phyloP scores from a whole-genome alignment of 768 basidiomycete species.

The Heimioporus sp. region DNA sequence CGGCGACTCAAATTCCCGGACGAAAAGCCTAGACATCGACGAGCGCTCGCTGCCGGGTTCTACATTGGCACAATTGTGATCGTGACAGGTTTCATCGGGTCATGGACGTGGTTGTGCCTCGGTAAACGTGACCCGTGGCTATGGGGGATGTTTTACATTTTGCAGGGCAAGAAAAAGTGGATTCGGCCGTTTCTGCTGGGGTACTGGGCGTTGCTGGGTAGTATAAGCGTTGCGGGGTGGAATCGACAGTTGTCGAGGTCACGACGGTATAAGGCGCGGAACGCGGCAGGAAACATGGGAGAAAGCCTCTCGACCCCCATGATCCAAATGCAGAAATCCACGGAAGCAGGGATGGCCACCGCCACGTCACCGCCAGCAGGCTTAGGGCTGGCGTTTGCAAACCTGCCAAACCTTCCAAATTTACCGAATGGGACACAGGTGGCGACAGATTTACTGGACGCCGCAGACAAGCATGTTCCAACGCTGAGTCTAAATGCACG shows the following conservation, averaged over 20 bases:
- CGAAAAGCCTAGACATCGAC: conserved; percentile 79
- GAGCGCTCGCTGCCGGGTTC: conserved; percentile 82
- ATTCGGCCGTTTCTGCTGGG: conserved; percentile 71
- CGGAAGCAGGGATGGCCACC: conserved; percentile 9
- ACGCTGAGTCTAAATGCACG: conserved; percentile 88
- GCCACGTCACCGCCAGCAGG: conserved; percentile 16
- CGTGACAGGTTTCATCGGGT: conserved; percentile 79
- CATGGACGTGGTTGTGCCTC: conserved; percentile 91
- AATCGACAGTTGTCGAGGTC: conserved; percentile 83
- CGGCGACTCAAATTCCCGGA: conserved; percentile 78
- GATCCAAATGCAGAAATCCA: conserved; percentile 22
- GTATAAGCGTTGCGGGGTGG: conserved; percentile 92
- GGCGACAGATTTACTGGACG: conserved; percentile 66
- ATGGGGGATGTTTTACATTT: conserved; percentile 76
- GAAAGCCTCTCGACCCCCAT: conserved; percentile 32
- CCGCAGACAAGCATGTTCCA: conserved; percentile 87
- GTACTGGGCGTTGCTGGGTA: conserved; percentile 83
- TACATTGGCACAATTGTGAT: conserved; percentile 75
- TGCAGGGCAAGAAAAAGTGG: conserved; percentile 77
- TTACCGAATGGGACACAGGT: conserved; percentile 59
- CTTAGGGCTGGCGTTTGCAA: conserved; percentile 36
- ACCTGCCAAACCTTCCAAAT: conserved; percentile 51
- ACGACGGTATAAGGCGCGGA: conserved; percentile 59
- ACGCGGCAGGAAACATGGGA: conserved; percentile 28
- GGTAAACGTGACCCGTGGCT: conserved; percentile 82